Evolutionary conservation across 2,329 filamentous ascomycete species (phyloP).

Genomic region (Pleurostoma richardsiae): DNA sequence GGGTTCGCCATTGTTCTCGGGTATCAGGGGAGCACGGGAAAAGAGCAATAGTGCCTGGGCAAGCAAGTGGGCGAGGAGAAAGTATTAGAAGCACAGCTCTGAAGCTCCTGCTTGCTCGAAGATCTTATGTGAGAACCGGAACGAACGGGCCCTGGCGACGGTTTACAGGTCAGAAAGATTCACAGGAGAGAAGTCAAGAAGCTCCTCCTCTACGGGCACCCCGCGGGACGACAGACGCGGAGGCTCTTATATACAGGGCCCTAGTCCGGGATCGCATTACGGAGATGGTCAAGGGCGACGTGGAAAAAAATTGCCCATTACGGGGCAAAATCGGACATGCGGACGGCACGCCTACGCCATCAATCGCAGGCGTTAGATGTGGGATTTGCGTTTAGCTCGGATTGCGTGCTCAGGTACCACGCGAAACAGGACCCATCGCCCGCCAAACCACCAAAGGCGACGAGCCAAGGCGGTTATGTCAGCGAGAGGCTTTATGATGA

Average conservation of each 20-base stretch:
- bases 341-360: background rate
- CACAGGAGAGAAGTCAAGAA: background rate
- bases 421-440: background rate
- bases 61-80: background rate
- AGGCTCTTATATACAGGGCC: background rate
- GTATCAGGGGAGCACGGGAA: background rate
- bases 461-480: no score
- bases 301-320: conserved; percentile 2
- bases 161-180: background rate
- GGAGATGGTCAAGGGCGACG: background rate
- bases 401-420: conserved; percentile 10
- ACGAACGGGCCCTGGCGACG: background rate
- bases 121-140: background rate
- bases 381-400: conserved; percentile 2
- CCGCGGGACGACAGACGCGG: background rate
- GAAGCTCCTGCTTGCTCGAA: background rate
- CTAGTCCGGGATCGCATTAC: background rate
- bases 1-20: conserved; percentile 55
- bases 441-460: no score
- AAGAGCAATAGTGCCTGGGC: background rate
- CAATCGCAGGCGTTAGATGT: background rate
- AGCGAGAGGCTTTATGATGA: no score
- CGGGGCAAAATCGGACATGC: conserved; percentile 4
- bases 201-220: background rate
- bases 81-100: background rate